Evolutionary conservation across 768 basidiomycete genomes (phyloP).

Genomic region (Mycena belliarum): DNA sequence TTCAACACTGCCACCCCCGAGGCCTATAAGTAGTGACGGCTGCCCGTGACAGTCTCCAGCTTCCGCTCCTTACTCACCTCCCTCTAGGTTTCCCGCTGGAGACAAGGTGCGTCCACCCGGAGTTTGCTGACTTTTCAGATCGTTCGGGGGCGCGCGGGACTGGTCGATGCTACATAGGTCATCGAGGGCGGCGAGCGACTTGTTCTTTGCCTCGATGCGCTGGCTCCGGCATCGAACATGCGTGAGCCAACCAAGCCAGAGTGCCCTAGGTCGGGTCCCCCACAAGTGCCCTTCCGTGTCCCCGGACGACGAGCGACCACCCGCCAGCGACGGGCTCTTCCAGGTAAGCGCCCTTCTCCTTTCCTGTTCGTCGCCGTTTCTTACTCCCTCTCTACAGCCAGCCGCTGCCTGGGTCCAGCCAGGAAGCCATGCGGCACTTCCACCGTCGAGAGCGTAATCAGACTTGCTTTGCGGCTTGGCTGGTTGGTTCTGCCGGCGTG

Average conservation of each 20-base stretch:
- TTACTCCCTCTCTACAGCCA: not conserved
- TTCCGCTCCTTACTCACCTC: not conserved
- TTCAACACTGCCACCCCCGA: no score
- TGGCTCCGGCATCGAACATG: not conserved
- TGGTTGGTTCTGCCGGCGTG: not conserved
- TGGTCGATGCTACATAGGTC: not conserved
- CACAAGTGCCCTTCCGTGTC: not conserved
- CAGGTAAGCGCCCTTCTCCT: not conserved
- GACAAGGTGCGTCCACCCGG: not conserved
- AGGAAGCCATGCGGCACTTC: not conserved
- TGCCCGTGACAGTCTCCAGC: not conserved
- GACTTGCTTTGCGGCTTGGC: not conserved
- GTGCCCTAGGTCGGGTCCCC: not conserved
- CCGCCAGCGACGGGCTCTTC: not conserved
- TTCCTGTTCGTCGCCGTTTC: not conserved
- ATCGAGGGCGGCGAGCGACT: not conserved
- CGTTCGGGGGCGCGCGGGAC: not conserved
- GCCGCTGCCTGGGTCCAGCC: not conserved
- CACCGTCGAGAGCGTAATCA: not conserved
- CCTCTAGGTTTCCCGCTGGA: not conserved
- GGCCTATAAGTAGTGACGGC: not conserved
- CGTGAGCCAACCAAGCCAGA: not conserved
- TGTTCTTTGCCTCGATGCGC: not conserved
- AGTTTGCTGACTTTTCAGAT: not conserved
- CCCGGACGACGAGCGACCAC: not conserved